A percentile compares a stretch with the other conserved stretches of the same genome.
phyloP scores from a whole-genome alignment of 805 yeast species.

The Wickerhamomyces bisporus region DNA sequence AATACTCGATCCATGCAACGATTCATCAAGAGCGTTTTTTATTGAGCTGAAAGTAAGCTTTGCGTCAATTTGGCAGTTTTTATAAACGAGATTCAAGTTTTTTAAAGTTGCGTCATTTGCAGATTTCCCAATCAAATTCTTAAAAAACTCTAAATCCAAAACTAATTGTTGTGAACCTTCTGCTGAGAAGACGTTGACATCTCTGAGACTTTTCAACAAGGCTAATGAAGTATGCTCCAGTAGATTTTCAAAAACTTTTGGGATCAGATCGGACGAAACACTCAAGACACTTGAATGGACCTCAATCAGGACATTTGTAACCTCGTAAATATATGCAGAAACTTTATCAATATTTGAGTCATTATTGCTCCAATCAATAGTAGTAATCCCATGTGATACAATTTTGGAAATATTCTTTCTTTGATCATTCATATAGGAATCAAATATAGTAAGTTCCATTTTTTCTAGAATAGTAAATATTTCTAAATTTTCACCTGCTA shows the following conservation, averaged over 20 bases:
- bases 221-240: conserved; percentile 34
- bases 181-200: conserved; percentile 38
- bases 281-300: conserved; percentile 47
- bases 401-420: conserved; percentile 36
- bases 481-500: conserved; percentile 38
- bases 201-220: conserved; percentile 35
- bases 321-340: conserved; percentile 44
- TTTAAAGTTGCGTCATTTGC: conserved; percentile 7
- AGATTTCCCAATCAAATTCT: conserved; percentile 23
- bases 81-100: conserved; percentile 20
- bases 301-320: conserved; percentile 41
- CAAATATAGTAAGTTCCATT: conserved; percentile 50
- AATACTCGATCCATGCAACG: conserved; percentile 16
- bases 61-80: conserved; percentile 10
- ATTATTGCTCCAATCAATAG: conserved; percentile 38
- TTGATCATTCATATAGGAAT: conserved; percentile 45
- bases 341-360: conserved; percentile 33
- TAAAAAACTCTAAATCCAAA: conserved; percentile 50
- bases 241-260: conserved; percentile 40
- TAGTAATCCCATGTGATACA: conserved; percentile 35
- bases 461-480: conserved; percentile 40
- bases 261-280: conserved; percentile 42
- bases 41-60: conserved; percentile 5
- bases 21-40: conserved; percentile 12
- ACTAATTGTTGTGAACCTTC: conserved; percentile 46